Base-by-base conservation (phyloP, 768 basidiomycete genomes). In the Termitomyces sp. region DNA sequence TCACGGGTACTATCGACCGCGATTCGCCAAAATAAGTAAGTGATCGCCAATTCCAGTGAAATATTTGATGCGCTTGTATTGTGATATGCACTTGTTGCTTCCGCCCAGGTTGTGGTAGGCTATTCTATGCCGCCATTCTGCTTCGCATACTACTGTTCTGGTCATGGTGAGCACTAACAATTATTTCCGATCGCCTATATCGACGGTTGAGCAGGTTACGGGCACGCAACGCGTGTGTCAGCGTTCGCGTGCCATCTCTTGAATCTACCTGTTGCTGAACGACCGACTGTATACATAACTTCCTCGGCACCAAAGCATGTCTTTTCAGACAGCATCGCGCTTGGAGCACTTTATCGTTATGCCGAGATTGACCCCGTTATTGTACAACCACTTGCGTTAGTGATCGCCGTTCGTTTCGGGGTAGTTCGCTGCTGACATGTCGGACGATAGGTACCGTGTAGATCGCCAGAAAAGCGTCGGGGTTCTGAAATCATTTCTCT, bases 211-310 rank as follows among this genome's bases (percentile, higher is more conserved):
- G 24, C 61, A 88, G 86, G 87, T n/a, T 90, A 87, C 56, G 87
- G 89, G n/a, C 90, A 92, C 66, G 90, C 89, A 9, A 92, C 90
- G 3, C 82, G 90, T 37, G 90, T 91, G 16, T 88, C 88, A 16
- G 90, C 90, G 1, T 83, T 91, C 60, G 76, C 86, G 3, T 70
- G 75, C 46, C 81, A 85, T 61, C 75, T 92, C 18, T 73, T 87
- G 22, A 73, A 69, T 52, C 72, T 85, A 14, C 63, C 67, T 9
- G 60, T 64, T n/a, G 60, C 69, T 5, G 68, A 71, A 6, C 70
- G 69, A 42, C 83, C 84, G 18, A 72, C 65, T 8, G 72, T 91
- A 10, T 73, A 83, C 67, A 86, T 92, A 55, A 79, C 86, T 29
- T 90, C 90, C 1, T 88, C 88, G 29, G 90, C 90, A 0, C 88